Evolutionary conservation across 495 filamentous ascomycete genomes (phyloP), one percentile per base, ranked within the genome.

Genomic region (Chaetomium tenue): DNA sequence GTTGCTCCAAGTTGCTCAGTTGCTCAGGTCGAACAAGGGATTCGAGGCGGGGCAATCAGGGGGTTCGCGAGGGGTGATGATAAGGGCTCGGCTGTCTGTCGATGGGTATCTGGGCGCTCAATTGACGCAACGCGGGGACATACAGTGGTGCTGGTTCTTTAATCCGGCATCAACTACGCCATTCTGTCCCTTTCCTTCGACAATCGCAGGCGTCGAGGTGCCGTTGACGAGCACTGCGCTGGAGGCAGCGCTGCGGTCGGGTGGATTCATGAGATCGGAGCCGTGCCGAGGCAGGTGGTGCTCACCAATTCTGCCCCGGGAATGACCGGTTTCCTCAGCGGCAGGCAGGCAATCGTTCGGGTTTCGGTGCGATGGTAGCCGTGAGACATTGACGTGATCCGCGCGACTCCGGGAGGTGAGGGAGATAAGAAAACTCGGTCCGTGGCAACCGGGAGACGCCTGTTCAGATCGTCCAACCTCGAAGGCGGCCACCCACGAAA

Each of bases 71-170:
- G 52, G 42, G 39, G 25, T 11, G 23, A 39, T 40, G 3, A 28
- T 9, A 33, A n/a, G 18, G 46, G 8, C n/a, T 11, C 26, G 22
- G 50, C 33, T 37, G 33, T 9, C 20, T 39, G 3, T 20, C 2
- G 23, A 26, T 16, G 30, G 40, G 56, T 23, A 23, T 26, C 30
- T 55, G 22, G 23, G 16, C 18, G 37, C 52, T 57, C 52, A 58
- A 64, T 65, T 28, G 40, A 37, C 51, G 44, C 37, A 5, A 11
- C 50, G 11, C 12, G 16, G 26, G 6, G 33, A 67, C 87, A 68
- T 84, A 92, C 90, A 93, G 72, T 93, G 90, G 77, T 92, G 79
- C 28, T 90, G 70, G 70, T 86, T 90, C 67, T 82, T 83, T 67
- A 92, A 69, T 39, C 90, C 90, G 59, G 90, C 90, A 72, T 93